Evolutionary conservation across 257 asterid species (phyloP).

Genomic region (Leptodermis oblonga): DNA sequence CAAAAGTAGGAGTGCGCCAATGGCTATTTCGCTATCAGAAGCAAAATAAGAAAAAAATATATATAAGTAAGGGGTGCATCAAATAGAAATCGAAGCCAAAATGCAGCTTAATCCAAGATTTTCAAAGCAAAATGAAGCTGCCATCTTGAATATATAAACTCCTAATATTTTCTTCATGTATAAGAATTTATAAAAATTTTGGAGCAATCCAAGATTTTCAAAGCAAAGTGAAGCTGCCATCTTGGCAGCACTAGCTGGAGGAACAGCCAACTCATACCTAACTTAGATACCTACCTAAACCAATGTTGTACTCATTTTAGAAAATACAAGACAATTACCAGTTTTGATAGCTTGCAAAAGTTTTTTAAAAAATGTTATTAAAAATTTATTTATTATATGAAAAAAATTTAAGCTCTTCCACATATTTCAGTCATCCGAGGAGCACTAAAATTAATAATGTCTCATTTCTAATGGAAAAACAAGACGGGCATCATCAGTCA

Average conservation of each 20-base stretch:
- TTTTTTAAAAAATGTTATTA: not conserved
- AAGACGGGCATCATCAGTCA: not conserved
- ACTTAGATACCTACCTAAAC: not conserved
- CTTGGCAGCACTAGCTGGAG: not conserved
- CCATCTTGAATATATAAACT: not conserved
- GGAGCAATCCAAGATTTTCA: not conserved
- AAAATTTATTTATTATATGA: no score
- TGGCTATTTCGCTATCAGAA: conserved; percentile 78
- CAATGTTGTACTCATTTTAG: no score
- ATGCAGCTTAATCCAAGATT: not conserved
- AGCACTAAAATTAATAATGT: not conserved
- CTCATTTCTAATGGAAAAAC: no score
- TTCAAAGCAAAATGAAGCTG: not conserved
- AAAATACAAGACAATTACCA: not conserved
- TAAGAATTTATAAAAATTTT: not conserved
- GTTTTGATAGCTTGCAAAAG: not conserved
- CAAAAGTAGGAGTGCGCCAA: conserved; percentile 65
- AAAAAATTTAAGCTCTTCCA: not conserved
- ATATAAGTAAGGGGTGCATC: conserved; percentile 16
- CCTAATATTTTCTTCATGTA: not conserved
- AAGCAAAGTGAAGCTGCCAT: no score
- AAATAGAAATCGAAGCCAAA: conserved; percentile 13
- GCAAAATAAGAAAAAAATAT: conserved; percentile 15
- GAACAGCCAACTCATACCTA: not conserved
- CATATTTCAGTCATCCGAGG: not conserved